Evolutionary conservation across 2,329 filamentous ascomycete genomes (phyloP), one percentile per base, ranked within the genome.

Genomic region (Gaeumannomyces tritici): DNA sequence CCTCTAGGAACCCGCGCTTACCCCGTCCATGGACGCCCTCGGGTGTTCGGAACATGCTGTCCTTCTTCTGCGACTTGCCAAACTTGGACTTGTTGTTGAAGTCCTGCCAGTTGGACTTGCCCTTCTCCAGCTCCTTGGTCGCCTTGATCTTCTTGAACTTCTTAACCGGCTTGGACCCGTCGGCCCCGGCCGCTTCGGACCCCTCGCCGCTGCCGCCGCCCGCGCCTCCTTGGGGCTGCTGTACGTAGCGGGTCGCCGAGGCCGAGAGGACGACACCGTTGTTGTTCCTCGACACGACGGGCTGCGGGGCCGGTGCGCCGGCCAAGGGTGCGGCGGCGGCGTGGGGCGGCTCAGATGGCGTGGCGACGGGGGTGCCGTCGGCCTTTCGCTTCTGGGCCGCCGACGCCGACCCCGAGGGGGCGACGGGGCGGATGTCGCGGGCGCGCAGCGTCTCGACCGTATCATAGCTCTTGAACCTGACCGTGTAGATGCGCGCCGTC

Each of bases 21-120:
- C 93, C 93, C 89, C 92, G 85, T 63, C 90, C 93, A 70, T 91
- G 85, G 28, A 95, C 83, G 65, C 91, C 88, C 35, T 96, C 92
- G 0, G 92, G 91, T 3, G 93, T 97, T 58, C 93, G 87, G 74
- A 97, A 97, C 93, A 97, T 97, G 80, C 91, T 96, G 59, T 96
- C 91, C 77, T 96, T 96, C 78, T 93, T 93, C 55, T 77, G 76
- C 5, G 77, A 67, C 73, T 88, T 89, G 66, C 80, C 84, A 66
- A 85, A 79, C 72, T 91, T 93, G 58, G 82, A 83, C 74, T 96
- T 96, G 70, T 83, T 81, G 67, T 87, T 89, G 74, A 96, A 99
- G 66, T 96, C 90, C 73, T 97, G 89, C 95, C 95, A 99, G 73
- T 95, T 96, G 71, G 79, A 90, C 80, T 96, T 96, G 71, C 89